Conservation (phyloP, 345 rosid species). For the Mangifera indica region DNA sequence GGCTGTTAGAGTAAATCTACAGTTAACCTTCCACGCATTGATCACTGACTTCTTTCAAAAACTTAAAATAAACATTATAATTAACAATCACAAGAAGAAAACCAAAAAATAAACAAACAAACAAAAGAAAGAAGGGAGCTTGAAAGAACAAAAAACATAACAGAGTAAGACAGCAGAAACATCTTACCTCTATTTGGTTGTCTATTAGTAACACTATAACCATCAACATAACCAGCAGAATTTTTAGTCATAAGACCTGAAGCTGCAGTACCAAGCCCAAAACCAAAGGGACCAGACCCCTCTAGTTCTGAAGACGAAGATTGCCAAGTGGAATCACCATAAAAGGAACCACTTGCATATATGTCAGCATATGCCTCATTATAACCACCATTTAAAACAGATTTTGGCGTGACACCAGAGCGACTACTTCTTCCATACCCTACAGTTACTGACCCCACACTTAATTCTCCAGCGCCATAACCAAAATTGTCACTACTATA, state of each 20-base stretch:
- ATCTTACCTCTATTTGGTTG: conserved; percentile 59
- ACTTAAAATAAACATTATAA: not conserved
- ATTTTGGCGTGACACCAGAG: conserved; percentile 22
- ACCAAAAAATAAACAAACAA: not conserved
- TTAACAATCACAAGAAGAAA: not conserved
- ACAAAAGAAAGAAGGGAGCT: not conserved
- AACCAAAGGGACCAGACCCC: conserved; percentile 44
- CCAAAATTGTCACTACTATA: conserved; percentile 32
- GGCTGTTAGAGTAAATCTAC: too few relatives aligned
- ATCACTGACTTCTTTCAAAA: not conserved
- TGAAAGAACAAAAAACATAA: not conserved
- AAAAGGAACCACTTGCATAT: conserved; percentile 35
- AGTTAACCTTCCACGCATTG: too few relatives aligned
- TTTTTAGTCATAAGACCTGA: conserved; percentile 46
- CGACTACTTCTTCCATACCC: conserved; percentile 50
- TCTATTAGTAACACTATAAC: conserved; percentile 54
- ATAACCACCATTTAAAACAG: conserved; percentile 38
- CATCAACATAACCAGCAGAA: conserved; percentile 51
- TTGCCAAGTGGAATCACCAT: conserved; percentile 51
- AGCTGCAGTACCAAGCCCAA: conserved; percentile 47
- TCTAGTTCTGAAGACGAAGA: conserved; percentile 43
- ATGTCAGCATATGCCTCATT: conserved; percentile 36
- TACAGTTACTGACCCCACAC: conserved; percentile 36
- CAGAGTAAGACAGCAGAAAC: not conserved
- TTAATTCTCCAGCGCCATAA: conserved; percentile 36